These are phyloP conservation scores for Penicillium decumbens DNA, from an alignment of 2,329 filamentous ascomycete genomes.

Conservation along the genomic window DNA sequence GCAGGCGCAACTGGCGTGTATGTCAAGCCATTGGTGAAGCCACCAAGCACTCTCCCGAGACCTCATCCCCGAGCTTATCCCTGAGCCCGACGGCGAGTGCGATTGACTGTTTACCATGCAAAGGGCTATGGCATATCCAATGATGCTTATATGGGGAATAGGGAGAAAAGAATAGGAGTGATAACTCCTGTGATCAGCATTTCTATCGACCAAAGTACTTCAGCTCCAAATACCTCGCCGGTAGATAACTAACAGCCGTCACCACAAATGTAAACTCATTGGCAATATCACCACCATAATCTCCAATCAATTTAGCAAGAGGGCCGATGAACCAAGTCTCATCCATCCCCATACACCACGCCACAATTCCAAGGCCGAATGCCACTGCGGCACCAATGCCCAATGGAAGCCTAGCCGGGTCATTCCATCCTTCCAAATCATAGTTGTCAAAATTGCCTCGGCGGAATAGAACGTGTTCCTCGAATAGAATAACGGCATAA, in stretches of 20 bases:
- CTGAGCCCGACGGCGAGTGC: too few relatives aligned
- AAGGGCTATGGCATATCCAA: too few relatives aligned
- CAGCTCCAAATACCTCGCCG: conserved; percentile 48
- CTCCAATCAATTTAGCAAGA: conserved; percentile 44
- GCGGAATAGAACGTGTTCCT: conserved; percentile 50
- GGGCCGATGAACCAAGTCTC: conserved; percentile 54
- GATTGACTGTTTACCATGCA: too few relatives aligned
- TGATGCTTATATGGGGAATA: too few relatives aligned
- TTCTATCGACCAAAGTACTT: conserved; percentile 42
- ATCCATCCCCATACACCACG: conserved; percentile 56
- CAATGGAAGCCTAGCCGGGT: conserved; percentile 41
- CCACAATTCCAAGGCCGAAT: conserved; percentile 45
- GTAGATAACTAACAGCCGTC: conserved; percentile 47
- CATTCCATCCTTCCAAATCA: conserved; percentile 50
- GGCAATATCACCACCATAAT: conserved; percentile 48
- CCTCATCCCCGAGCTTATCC: too few relatives aligned
- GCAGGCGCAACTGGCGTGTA: too few relatives aligned
- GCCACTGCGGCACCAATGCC: conserved; percentile 44
- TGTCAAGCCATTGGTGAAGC: too few relatives aligned
- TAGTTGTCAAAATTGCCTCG: conserved; percentile 42
- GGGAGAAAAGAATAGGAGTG: not conserved
- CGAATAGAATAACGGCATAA: conserved; percentile 48
- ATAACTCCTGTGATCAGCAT: too few relatives aligned
- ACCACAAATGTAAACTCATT: conserved; percentile 52
- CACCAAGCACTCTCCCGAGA: too few relatives aligned